These are phyloP conservation scores for Termitomyces sp. DNA, from an alignment of 768 basidiomycete genomes.

Conservation along the genomic window DNA sequence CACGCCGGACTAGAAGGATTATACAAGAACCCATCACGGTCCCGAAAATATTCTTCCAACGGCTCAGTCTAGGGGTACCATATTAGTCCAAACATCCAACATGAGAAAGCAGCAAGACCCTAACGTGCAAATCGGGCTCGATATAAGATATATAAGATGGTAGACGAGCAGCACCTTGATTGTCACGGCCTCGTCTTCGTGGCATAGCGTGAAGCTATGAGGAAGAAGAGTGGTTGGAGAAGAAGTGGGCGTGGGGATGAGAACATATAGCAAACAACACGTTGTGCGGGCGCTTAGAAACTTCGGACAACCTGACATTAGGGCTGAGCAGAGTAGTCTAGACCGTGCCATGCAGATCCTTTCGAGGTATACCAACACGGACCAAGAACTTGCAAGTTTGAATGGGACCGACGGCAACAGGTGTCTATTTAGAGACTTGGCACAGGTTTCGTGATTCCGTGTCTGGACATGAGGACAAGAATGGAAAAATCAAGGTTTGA, in stretches of 20 bases:
- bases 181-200: not conserved
- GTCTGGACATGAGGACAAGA: too few relatives aligned
- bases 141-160: too few relatives aligned
- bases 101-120: not conserved
- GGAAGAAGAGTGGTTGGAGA: not conserved
- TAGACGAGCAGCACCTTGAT: not conserved
- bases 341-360: too few relatives aligned
- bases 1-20: constrained; percentile 13
- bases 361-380: too few relatives aligned
- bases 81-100: not conserved
- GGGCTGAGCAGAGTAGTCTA: too few relatives aligned
- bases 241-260: not conserved
- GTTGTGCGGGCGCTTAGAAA: not conserved
- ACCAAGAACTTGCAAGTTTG: too few relatives aligned
- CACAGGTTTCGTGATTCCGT: too few relatives aligned
- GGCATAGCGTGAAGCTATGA: not conserved
- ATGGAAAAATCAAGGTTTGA: too few relatives aligned
- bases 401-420: too few relatives aligned
- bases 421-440: too few relatives aligned
- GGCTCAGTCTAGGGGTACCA: not conserved
- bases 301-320: not conserved
- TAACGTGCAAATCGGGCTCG: not conserved
- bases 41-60: constrained; percentile 15
- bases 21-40: constrained; percentile 18
- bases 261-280: not conserved